phyloP scores from a whole-genome alignment of 2,329 filamentous ascomycete genomes.

The Fusarium sp. region DNA sequence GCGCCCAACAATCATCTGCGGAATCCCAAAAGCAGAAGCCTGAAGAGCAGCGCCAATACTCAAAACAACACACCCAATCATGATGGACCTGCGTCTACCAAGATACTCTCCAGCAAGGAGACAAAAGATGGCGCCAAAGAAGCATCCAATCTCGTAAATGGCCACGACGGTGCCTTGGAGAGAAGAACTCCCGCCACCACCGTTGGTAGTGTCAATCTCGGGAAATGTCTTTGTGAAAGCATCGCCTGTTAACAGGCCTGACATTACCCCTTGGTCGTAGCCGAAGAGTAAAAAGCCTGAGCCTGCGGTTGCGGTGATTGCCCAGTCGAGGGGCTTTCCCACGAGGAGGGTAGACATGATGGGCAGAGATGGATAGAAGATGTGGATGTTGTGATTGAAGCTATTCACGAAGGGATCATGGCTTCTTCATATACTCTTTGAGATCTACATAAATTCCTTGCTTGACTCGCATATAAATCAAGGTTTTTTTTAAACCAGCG shows the following conservation, averaged over 20 bases:
- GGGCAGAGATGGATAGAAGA: neutral
- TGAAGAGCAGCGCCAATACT: conserved; percentile 58
- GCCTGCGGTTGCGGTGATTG: conserved; percentile 52
- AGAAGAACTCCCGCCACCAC: conserved; percentile 55
- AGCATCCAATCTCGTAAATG: conserved; percentile 62
- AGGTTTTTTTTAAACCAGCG: conserved; percentile 16
- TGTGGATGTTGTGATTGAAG: conserved; percentile 2
- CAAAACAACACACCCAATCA: conserved; percentile 55
- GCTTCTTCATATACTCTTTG: conserved; percentile 36
- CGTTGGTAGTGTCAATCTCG: conserved; percentile 51
- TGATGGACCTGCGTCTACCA: conserved; percentile 55
- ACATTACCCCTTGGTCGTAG: conserved; percentile 50
- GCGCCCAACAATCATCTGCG: conserved; percentile 58
- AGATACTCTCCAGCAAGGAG: conserved; percentile 57
- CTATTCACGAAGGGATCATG: conserved; percentile 25
- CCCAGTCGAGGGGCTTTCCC: conserved; percentile 53
- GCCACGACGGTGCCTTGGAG: conserved; percentile 59
- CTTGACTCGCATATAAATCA: conserved; percentile 31
- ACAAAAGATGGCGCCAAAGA: conserved; percentile 58
- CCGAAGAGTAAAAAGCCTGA: conserved; percentile 53
- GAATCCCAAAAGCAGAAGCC: conserved; percentile 53
- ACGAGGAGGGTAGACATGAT: conserved; percentile 42
- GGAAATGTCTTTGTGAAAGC: conserved; percentile 50
- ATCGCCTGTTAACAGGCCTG: conserved; percentile 48
- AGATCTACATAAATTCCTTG: neutral